Conservation (phyloP, 139 green algal genomes). For the Raphidocelis subcapitata region DNA sequence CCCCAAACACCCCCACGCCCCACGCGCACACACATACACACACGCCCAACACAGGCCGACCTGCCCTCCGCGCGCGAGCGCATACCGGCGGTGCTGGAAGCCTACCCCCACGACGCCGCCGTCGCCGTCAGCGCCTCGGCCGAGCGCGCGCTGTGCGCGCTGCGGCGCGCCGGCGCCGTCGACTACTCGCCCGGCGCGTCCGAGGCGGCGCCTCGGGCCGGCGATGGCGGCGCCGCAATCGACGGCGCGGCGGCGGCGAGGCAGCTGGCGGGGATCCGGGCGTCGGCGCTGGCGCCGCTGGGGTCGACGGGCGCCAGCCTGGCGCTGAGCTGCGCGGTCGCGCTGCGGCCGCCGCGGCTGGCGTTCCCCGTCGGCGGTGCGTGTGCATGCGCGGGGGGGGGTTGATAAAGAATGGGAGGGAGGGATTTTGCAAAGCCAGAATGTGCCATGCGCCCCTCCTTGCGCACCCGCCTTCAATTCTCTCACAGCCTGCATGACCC, state of each 20-base stretch:
- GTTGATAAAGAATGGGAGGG: too few species aligned
- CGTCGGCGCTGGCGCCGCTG: constrained; percentile 6
- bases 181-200: constrained; percentile 19
- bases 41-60: constrained; percentile 31
- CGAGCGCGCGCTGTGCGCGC: constrained; percentile 41
- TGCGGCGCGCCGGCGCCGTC: constrained; percentile 23
- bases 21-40: too few species aligned
- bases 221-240: background rate
- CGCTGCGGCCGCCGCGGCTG: constrained; percentile 33
- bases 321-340: constrained; percentile 30
- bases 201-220: background rate
- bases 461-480: too few species aligned
- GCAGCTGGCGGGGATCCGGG: background rate
- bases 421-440: too few species aligned
- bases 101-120: constrained; percentile 41
- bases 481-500: too few species aligned
- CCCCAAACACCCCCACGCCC: background rate
- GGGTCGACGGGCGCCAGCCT: constrained; percentile 35
- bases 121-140: constrained; percentile 43
- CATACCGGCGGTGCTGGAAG: constrained; percentile 35
- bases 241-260: background rate
- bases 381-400: too few species aligned
- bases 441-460: too few species aligned
- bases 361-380: constrained; percentile 32
- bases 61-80: constrained; percentile 19